Evolutionary conservation across 148 eudicot genomes (phyloP), one percentile per base, ranked within the genome.

Genomic region (Vaccinium myrtillus): DNA sequence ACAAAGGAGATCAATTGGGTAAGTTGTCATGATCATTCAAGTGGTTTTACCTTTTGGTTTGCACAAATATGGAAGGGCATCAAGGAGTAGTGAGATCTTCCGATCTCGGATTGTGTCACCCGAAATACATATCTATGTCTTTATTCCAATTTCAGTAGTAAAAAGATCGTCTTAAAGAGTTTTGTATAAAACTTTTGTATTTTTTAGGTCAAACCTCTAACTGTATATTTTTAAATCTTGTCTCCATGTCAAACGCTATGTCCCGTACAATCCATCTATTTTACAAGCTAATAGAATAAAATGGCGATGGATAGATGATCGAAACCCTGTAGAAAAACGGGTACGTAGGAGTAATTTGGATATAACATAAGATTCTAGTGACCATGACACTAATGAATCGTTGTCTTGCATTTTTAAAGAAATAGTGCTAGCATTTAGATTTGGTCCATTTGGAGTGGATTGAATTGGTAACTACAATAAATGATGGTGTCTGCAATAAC

Each of bases 21-120:
- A 43, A 78, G 80, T 49, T 49, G 50, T 77, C 70, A 46, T 27
- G 39, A 77, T 74, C 39, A 56, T 58, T 80, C 36, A 83, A 83
- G 75, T 50, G 75, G 36, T 32, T 30, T 30, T 12, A 58, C 80
- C 71, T 73, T 71, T 30, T 30, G 82, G 46, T 43, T 4, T 43
- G 46, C 46, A 43, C 46, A 43, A 43, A 43, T 43, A 43, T 43
- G 46, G 46, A 43, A 43, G 46, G 46, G 6, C 46, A 43, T 43
- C 46, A 43, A 43, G 46, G 46, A 43, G 46, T 43, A 43, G 46
- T 43, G 46, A 43, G 46, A 43, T 5, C 46, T 43, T 43, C 46
- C 6, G 6, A 43, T 43, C 46, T 43, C 6, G 46, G 46, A 43
- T 4, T 43, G 46, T 5, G 46, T 43, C 46, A 43, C 7, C 46